A percentile compares a stretch with the other conserved stretches of the same genome.
Conservation (phyloP, 441 rosid genomes). For the Brassica balearica region DNA sequence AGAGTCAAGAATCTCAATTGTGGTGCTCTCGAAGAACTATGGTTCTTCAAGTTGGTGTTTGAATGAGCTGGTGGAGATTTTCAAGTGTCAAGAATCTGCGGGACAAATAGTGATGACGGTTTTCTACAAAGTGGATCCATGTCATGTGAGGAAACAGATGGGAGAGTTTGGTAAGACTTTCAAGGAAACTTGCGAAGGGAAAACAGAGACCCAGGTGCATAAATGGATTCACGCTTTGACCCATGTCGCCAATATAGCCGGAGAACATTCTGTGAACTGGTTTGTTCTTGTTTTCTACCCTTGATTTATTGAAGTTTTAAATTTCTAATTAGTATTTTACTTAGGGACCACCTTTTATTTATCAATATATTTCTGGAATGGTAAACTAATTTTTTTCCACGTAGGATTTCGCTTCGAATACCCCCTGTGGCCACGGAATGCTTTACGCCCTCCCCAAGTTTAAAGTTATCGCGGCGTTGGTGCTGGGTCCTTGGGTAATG, state of each 20-base stretch:
- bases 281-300: neutral
- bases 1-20: constrained; percentile 22
- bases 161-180: constrained; percentile 5
- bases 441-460: no score
- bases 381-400: neutral
- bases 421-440: no score
- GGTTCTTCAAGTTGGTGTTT: constrained; percentile 34
- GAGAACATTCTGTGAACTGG: constrained; percentile 7
- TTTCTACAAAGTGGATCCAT: constrained; percentile 33
- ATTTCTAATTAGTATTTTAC: no score
- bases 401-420: neutral
- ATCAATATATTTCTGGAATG: neutral
- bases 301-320: no score
- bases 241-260: constrained; percentile 9
- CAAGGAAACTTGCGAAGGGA: neutral
- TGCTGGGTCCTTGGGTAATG: no score
- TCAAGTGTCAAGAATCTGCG: neutral
- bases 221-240: constrained; percentile 27
- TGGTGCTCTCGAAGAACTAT: constrained; percentile 28
- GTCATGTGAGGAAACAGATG: constrained; percentile 19
- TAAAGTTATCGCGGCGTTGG: no score
- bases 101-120: constrained; percentile 14
- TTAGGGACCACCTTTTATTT: no score
- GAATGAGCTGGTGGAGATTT: constrained; percentile 24
- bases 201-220: neutral